Conservation (phyloP, 2,329 filamentous ascomycete genomes). For the Sordariomycetes sp. region DNA sequence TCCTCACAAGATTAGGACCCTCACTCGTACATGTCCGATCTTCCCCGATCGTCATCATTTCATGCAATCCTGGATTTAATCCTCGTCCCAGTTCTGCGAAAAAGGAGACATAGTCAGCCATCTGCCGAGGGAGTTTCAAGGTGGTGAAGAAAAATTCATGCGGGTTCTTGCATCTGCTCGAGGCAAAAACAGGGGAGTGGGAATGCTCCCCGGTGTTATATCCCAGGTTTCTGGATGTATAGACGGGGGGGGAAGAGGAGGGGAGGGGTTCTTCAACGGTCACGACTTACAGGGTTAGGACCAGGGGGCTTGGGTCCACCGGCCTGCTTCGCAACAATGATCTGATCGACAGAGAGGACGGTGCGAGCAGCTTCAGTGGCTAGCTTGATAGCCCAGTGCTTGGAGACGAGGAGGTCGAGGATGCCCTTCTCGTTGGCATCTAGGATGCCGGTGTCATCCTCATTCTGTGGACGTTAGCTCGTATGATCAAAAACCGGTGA, state of each 20-base stretch:
- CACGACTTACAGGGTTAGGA: slow-evolving; percentile 63
- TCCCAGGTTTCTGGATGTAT: too few relatives aligned
- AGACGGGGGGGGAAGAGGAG: not conserved
- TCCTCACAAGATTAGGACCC: too few relatives aligned
- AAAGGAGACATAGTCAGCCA: slow-evolving; percentile 15
- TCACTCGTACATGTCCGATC: too few relatives aligned
- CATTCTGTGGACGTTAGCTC: slow-evolving; percentile 42
- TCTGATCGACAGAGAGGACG: slow-evolving; percentile 93
- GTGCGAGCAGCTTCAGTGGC: slow-evolving; percentile 92
- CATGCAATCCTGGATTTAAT: too few relatives aligned
- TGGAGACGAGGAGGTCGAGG: slow-evolving; percentile 81
- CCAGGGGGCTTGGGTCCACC: slow-evolving; percentile 95
- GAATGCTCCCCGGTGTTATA: too few relatives aligned
- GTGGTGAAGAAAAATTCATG: too few relatives aligned
- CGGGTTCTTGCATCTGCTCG: not conserved
- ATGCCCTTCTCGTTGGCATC: slow-evolving; percentile 86
- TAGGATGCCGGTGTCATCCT: slow-evolving; percentile 69
- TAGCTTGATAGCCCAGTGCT: slow-evolving; percentile 95
- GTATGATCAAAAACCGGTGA: not conserved
- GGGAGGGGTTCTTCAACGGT: not conserved
- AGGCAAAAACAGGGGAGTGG: too few relatives aligned
- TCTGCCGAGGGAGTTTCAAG: too few relatives aligned
- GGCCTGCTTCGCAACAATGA: slow-evolving; percentile 95
- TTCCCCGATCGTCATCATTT: too few relatives aligned
- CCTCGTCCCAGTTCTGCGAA: slow-evolving; percentile 52